Conservation (phyloP, 2,329 filamentous ascomycete genomes). For the Cryphonectria naterciae region DNA sequence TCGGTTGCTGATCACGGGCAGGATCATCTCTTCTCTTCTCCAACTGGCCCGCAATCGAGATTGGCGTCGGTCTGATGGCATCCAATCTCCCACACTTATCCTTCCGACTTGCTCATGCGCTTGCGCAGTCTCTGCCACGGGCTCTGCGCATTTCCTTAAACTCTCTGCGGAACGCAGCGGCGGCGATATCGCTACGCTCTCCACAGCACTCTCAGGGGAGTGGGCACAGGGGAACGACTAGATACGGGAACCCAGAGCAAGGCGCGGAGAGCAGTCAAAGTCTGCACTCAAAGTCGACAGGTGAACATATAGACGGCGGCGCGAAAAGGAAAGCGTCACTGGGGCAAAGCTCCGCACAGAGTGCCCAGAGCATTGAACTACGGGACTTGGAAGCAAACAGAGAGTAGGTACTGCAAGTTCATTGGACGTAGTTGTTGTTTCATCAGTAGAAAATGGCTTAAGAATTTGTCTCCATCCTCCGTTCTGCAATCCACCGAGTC, state of each 20-base stretch:
- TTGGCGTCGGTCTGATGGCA: slow-evolving; percentile 29
- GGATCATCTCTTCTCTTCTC: slow-evolving; percentile 27
- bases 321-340: too few species aligned
- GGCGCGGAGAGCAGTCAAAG: too few species aligned
- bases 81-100: slow-evolving; percentile 26
- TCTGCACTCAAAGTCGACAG: too few species aligned
- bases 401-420: not conserved
- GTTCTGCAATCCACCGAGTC: too few species aligned
- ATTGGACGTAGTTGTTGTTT: not conserved
- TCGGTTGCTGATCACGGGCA: slow-evolving; percentile 1
- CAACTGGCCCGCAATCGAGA: slow-evolving; percentile 29
- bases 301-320: too few species aligned
- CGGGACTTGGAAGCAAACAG: slow-evolving; percentile 3
- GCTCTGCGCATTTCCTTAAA: too few species aligned
- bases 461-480: too few species aligned
- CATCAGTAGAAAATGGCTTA: too few species aligned
- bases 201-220: slow-evolving; percentile 19
- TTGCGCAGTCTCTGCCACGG: too few species aligned
- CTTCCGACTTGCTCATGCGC: too few species aligned
- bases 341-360: too few species aligned
- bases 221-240: not conserved
- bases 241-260: too few species aligned
- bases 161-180: not conserved
- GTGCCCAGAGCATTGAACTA: not conserved
- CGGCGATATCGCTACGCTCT: slow-evolving; percentile 26